Percentiles rank a stretch among this genome's conserved stretches.
These are phyloP conservation scores for Saccharum officinarum DNA, from an alignment of 176 grass and related monocot species.

Conservation along the genomic window DNA sequence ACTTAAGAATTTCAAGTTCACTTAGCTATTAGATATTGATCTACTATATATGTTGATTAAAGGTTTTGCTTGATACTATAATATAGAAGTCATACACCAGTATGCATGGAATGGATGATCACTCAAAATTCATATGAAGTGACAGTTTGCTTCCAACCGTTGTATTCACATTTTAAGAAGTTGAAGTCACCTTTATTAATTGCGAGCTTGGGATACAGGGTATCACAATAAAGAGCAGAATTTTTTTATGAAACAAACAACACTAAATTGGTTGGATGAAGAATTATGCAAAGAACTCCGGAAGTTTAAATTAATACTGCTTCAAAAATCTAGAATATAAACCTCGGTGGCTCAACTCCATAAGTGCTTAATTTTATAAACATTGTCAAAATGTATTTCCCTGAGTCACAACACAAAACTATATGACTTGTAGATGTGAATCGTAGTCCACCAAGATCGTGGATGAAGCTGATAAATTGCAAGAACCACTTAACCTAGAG, in stretches of 20 bases:
- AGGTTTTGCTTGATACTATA: not conserved
- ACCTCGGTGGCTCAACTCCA: not conserved
- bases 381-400: not conserved
- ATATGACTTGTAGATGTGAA: not conserved
- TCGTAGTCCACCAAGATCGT: not conserved
- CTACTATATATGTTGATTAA: too few relatives aligned
- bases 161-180: not conserved
- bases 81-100: not conserved
- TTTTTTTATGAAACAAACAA: not conserved
- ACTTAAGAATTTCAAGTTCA: too few relatives aligned
- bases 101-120: not conserved
- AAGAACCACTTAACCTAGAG: slow-evolving; percentile 39
- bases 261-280: not conserved
- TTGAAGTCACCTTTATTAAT: not conserved
- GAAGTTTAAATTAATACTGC: not conserved
- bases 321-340: not conserved
- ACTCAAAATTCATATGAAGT: not conserved
- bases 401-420: slow-evolving; percentile 20
- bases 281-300: not conserved
- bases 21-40: not conserved
- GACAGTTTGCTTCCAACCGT: not conserved
- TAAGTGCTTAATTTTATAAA: not conserved
- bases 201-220: not conserved
- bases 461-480: not conserved
- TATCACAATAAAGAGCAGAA: not conserved